Evolutionary conservation across 768 basidiomycete species (phyloP), one percentile per base, ranked within the genome.

Genomic region (Mrakia frigida): DNA sequence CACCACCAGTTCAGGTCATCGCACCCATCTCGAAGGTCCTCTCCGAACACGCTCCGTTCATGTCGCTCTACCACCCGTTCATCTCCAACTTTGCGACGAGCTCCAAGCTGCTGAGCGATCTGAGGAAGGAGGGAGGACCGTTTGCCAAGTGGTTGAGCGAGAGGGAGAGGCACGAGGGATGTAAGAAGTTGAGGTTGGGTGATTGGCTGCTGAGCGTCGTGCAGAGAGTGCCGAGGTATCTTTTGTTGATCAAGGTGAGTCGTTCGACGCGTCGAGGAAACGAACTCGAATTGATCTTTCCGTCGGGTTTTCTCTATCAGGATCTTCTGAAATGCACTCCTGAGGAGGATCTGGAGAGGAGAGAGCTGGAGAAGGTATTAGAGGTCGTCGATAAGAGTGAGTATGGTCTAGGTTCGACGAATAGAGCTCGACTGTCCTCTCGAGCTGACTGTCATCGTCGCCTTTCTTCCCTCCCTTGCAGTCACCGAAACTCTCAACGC

Each of bases 171-270:
- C 88, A 93, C 78, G 88, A 88, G 1, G 85, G 86, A 13, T 93
- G 92, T 80, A 89, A 88, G 50, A 90, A 88, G 81, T 86, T 95
- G 69, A 90, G 89, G 80, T 85, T 95, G 41, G 86, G 90, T 11
- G 92, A 93, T 81, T 95, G 93, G 89, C 87, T 95, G 14, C 86
- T 95, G 73, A 92, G 91, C 3, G 89, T 93, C 68, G 90, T 95
- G 10, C 93, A 95, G 82, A 87, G 93, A 74, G 93, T 92, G 82
- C 93, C 93, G 6, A 87, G 93, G 74, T 94, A 94, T 81, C 86
- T 93, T 11, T 86, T 95, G 16, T 85, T 95, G 16, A 87, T 94
- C 71, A 92, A 90, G 79, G 82, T 82, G 14, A 18, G 78, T 43
- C 46, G 14, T 18, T 25, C 37, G 35, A 35, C 39, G 35, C 35